These are phyloP conservation scores for Lodderomyces orthopsilosis DNA, from an alignment of 1,139 yeast genomes.

Conservation along the genomic window DNA sequence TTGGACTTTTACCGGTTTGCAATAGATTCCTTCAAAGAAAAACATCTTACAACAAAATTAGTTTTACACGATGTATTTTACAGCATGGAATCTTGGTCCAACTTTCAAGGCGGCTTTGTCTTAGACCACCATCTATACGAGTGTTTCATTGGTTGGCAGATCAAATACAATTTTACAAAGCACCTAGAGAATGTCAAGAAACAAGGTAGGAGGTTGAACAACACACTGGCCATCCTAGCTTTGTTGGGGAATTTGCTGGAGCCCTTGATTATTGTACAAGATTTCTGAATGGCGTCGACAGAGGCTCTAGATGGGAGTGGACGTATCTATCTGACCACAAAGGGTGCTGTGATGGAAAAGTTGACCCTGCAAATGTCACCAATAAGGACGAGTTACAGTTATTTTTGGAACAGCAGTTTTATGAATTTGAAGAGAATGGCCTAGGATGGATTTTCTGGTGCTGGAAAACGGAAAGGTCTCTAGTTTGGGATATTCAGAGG, in stretches of 20 bases:
- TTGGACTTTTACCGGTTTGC: constrained; percentile 16
- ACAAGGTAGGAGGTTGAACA: constrained; percentile 17
- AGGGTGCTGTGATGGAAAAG: constrained; percentile 18
- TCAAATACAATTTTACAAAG: constrained; percentile 15
- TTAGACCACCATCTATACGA: constrained; percentile 28
- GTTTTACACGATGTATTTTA: constrained; percentile 24
- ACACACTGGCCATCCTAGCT: constrained; percentile 18
- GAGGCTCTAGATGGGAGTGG: constrained; percentile 25
- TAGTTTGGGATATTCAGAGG: constrained; percentile 22
- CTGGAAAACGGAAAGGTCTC: constrained; percentile 23
- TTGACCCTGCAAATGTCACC: constrained; percentile 15
- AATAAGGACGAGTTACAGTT: constrained; percentile 16
- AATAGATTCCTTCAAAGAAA: constrained; percentile 12
- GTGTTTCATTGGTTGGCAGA: constrained; percentile 20
- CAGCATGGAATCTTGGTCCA: constrained; percentile 21
- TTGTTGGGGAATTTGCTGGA: constrained; percentile 29
- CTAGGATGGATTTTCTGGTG: constrained; percentile 29
- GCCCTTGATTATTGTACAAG: constrained; percentile 28
- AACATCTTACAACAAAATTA: constrained; percentile 14
- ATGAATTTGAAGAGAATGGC: constrained; percentile 16
- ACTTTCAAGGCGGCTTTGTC: constrained; percentile 16
- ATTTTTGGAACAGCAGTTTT: constrained; percentile 21
- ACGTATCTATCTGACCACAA: constrained; percentile 12
- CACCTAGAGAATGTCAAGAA: constrained; percentile 17
- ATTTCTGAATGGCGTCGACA: constrained; percentile 25